Percentiles rank a stretch among this genome's conserved stretches.
Conservation (phyloP, 441 rosid genomes). For the Melastoma candidum region DNA sequence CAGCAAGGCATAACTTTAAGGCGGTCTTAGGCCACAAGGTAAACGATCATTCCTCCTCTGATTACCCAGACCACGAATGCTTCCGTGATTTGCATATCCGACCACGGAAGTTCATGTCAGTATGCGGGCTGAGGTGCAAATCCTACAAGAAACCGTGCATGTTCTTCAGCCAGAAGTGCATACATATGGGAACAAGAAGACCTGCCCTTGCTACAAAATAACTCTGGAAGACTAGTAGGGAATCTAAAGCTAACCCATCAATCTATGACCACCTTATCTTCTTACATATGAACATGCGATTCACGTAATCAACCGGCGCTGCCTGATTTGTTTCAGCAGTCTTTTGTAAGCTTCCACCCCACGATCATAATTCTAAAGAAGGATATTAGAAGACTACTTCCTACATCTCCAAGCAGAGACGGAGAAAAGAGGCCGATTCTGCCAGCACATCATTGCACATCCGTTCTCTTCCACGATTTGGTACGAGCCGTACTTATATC, state of each 20-base stretch:
- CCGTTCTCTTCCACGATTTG: constrained; percentile 47
- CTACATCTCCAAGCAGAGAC: constrained; percentile 55
- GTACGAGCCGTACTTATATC: constrained; percentile 38
- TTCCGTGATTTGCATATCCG: not conserved
- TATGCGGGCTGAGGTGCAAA: constrained; percentile 20
- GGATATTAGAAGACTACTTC: constrained; percentile 15
- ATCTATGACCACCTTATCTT: too few relatives aligned
- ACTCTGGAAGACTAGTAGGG: constrained; percentile 42
- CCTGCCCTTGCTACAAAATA: constrained; percentile 46
- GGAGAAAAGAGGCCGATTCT: constrained; percentile 45
- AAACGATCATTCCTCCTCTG: not conserved
- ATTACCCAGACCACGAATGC: too few relatives aligned
- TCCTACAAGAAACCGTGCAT: constrained; percentile 46
- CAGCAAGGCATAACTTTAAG: constrained; percentile 24
- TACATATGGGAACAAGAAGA: constrained; percentile 45
- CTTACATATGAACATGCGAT: too few relatives aligned
- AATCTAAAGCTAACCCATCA: not conserved
- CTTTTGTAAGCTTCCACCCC: too few relatives aligned
- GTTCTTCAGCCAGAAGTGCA: constrained; percentile 64
- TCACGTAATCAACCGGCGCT: too few relatives aligned
- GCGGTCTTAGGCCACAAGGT: constrained; percentile 30
- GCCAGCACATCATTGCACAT: constrained; percentile 45
- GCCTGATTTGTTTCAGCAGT: too few relatives aligned
- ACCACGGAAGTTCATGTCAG: constrained; percentile 9
- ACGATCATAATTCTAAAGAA: too few relatives aligned